phyloP scores from a whole-genome alignment of 2,329 filamentous ascomycete genomes.

The Saccharata proteae region DNA sequence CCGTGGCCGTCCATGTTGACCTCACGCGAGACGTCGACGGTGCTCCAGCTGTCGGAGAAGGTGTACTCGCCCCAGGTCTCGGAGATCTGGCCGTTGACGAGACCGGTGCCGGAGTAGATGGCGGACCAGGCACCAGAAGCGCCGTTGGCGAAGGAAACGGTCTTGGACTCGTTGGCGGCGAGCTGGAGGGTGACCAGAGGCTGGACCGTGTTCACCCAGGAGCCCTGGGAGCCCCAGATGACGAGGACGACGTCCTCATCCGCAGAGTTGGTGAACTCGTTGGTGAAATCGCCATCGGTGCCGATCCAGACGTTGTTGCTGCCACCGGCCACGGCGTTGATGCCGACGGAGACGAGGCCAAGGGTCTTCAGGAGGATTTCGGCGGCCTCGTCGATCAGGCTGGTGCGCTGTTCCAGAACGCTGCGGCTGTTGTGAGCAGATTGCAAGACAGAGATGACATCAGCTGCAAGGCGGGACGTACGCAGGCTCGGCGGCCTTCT shows the following conservation, averaged over 20 bases:
- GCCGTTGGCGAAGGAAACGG: constrained; percentile 26
- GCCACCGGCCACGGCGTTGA: constrained; percentile 15
- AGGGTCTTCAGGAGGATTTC: constrained; percentile 14
- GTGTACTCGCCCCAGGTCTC: constrained; percentile 36
- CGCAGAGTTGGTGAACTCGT: constrained; percentile 24
- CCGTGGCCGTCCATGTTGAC: constrained; percentile 32
- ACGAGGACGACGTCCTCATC: constrained; percentile 20
- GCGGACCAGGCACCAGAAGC: constrained; percentile 30
- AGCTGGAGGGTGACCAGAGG: constrained; percentile 29
- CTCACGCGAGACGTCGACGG: constrained; percentile 32
- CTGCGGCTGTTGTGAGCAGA: background rate
- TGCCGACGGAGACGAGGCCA: constrained; percentile 16
- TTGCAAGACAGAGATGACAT: background rate
- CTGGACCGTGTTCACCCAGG: constrained; percentile 22
- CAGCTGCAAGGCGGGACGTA: background rate
- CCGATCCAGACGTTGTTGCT: constrained; percentile 24
- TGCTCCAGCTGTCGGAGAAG: constrained; percentile 25
- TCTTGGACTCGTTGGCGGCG: constrained; percentile 21
- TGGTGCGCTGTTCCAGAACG: constrained; percentile 6
- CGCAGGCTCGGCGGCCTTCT: background rate
- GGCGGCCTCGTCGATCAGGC: constrained; percentile 13
- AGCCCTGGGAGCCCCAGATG: constrained; percentile 24
- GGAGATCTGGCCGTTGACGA: constrained; percentile 26
- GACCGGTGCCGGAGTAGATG: constrained; percentile 22
- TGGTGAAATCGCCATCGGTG: constrained; percentile 20